Conservation (phyloP, 1,284 basidiomycete genomes). For the Entoloma clypeatum region DNA sequence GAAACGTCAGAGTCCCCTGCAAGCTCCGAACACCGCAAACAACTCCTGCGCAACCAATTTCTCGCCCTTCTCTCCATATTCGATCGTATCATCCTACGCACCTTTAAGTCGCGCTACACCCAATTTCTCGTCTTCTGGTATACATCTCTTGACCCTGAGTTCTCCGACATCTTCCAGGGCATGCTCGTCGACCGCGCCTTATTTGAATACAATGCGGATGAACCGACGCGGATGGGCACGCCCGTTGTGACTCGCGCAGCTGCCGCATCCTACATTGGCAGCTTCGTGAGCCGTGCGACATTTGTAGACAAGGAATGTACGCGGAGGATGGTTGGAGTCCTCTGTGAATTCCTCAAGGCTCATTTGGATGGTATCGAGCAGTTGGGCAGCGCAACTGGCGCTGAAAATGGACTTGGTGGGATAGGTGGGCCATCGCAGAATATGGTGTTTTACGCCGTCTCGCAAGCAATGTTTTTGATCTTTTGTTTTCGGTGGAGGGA, state of each 20-base stretch:
- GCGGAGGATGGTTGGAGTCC: slow-evolving; percentile 73
- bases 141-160: slow-evolving; percentile 84
- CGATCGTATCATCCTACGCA: slow-evolving; percentile 88
- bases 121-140: slow-evolving; percentile 98
- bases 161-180: slow-evolving; percentile 91
- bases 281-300: slow-evolving; percentile 87
- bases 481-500: slow-evolving; percentile 99
- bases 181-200: slow-evolving; percentile 88
- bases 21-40: slow-evolving; percentile 31
- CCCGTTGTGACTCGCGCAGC: slow-evolving; percentile 82
- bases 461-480: slow-evolving; percentile 92
- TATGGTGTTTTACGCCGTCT: slow-evolving; percentile 88
- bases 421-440: slow-evolving; percentile 47
- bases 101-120: slow-evolving; percentile 95
- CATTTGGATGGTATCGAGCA: slow-evolving; percentile 73
- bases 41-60: slow-evolving; percentile 62
- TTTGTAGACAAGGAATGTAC: slow-evolving; percentile 81
- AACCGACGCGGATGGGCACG: slow-evolving; percentile 23
- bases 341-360: slow-evolving; percentile 80
- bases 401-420: slow-evolving; percentile 24
- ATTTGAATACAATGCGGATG: slow-evolving; percentile 35
- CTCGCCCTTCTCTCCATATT: slow-evolving; percentile 90
- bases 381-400: slow-evolving; percentile 39
- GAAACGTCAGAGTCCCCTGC: slow-evolving; percentile 19
- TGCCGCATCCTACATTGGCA: slow-evolving; percentile 89